phyloP scores from a whole-genome alignment of 495 filamentous ascomycete species.

The Thozetella sp. region DNA sequence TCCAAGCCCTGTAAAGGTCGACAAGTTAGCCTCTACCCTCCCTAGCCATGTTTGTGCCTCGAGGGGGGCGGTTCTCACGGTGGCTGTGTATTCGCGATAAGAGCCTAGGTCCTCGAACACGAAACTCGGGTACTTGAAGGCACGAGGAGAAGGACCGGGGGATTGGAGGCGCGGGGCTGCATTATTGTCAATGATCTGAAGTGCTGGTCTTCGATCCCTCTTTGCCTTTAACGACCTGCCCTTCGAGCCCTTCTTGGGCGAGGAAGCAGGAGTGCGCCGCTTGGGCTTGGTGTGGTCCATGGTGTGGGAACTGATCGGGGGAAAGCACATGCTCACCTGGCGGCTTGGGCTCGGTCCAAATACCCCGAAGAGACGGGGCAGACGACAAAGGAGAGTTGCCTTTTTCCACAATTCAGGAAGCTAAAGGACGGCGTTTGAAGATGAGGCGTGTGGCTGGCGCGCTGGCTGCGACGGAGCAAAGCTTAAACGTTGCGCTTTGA shows the following conservation, averaged over 20 bases:
- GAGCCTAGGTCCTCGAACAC: not conserved
- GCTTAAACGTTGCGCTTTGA: too few species aligned
- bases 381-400: not conserved
- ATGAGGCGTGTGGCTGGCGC: too few species aligned
- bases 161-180: conserved; percentile 9
- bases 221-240: conserved; percentile 3
- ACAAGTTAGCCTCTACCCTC: not conserved
- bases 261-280: not conserved
- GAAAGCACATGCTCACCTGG: not conserved
- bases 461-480: too few species aligned
- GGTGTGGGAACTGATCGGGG: not conserved
- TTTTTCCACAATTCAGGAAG: too few species aligned
- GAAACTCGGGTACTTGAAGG: not conserved
- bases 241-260: conserved; percentile 13
- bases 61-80: not conserved
- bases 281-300: conserved; percentile 3
- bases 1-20: not conserved
- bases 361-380: not conserved
- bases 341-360: not conserved
- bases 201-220: not conserved
- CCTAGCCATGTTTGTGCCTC: not conserved
- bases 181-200: conserved; percentile 15
- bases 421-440: too few species aligned
- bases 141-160: not conserved
- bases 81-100: not conserved